A percentile compares a stretch with the other conserved stretches of the same genome.
Conservation (phyloP, 345 rosid species). For the Nasturtium officinale region DNA sequence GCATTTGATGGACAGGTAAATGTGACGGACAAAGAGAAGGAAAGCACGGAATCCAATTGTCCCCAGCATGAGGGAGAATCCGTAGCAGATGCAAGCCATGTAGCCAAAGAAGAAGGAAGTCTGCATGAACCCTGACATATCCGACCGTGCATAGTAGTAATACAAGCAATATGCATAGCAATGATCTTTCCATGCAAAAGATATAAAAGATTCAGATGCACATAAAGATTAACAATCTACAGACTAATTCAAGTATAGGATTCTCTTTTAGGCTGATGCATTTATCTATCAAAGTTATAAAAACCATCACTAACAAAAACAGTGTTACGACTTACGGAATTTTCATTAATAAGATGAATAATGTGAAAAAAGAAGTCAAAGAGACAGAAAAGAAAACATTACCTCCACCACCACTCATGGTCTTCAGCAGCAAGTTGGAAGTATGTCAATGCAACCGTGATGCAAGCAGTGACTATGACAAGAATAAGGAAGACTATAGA, state of each 20-base stretch:
- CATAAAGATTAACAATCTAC: not conserved
- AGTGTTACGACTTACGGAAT: not conserved
- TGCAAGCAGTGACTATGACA: conserved; percentile 62
- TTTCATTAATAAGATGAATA: not conserved
- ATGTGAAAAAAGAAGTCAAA: not conserved
- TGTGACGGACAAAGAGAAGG: conserved; percentile 52
- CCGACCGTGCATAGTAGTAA: conserved; percentile 50
- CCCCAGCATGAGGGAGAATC: conserved; percentile 57
- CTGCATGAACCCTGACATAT: conserved; percentile 60
- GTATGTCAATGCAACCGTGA: conserved; percentile 61
- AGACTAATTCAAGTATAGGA: not conserved
- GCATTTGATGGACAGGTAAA: conserved; percentile 54
- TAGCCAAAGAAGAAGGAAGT: conserved; percentile 59
- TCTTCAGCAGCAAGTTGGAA: conserved; percentile 68
- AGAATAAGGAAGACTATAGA: conserved; percentile 68
- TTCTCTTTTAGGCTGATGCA: conserved; percentile 1
- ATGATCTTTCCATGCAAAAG: conserved; percentile 41
- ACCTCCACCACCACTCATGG: conserved; percentile 77
- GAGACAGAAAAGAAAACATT: not conserved
- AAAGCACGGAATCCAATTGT: conserved; percentile 52
- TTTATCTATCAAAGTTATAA: not conserved
- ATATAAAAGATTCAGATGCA: conserved; percentile 11
- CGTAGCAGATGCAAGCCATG: conserved; percentile 58
- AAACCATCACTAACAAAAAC: not conserved
- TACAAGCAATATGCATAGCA: conserved; percentile 53